phyloP scores from a whole-genome alignment of 169 alveolate species.

The Plasmodium inui region DNA sequence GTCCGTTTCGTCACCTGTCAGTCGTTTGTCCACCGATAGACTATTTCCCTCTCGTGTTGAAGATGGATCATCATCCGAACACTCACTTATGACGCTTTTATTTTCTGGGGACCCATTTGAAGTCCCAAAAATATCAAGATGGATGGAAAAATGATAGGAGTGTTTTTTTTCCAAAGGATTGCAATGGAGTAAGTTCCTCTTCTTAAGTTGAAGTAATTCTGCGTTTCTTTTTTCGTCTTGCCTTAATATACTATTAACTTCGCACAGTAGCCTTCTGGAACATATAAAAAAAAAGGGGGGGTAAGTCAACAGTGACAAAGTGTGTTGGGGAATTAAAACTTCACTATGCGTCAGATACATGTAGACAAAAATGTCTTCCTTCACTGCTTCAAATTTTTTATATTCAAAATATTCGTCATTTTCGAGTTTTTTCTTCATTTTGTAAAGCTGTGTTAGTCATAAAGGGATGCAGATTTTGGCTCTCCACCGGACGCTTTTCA shows the following conservation, averaged over 20 bases:
- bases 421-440: slow-evolving; percentile 8
- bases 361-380: slow-evolving; percentile 18
- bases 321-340: slow-evolving; percentile 1
- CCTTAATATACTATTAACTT: neutral
- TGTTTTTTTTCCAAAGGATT: neutral
- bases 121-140: neutral
- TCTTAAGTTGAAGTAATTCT: neutral
- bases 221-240: neutral
- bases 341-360: slow-evolving; percentile 1
- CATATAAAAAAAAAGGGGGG: neutral
- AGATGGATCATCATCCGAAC: neutral
- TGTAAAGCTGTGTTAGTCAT: slow-evolving; percentile 14
- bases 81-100: neutral
- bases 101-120: slow-evolving; percentile 1
- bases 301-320: neutral
- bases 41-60: neutral
- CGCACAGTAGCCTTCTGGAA: neutral
- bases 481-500: neutral
- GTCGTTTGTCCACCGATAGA: neutral
- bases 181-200: neutral
- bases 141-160: neutral
- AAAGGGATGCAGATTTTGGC: slow-evolving; percentile 18
- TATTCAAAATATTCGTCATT: slow-evolving; percentile 11
- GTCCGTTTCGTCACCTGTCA: neutral
- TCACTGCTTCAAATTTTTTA: neutral